Base-by-base conservation (phyloP, 768 basidiomycete genomes). In the Phlegmacium glaucopus region DNA sequence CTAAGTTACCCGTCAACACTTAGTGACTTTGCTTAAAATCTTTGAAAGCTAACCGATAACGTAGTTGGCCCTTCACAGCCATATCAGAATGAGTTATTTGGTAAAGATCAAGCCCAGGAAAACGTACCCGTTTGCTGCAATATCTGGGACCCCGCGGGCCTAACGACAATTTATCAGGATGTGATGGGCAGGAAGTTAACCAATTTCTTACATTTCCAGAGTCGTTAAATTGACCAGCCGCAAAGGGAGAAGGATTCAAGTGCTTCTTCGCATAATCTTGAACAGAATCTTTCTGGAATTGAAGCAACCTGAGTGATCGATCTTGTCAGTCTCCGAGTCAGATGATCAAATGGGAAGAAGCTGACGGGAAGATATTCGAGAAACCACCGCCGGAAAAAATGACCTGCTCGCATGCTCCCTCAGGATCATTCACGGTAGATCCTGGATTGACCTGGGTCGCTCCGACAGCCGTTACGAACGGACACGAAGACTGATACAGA, bases 321-420 rank as follows among this genome's bases (percentile, higher is more conserved):
- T n/a, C 8, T 22, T 11, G 35, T 10, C n/a, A n/a, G n/a, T n/a
- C n/a, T n/a, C n/a, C n/a, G n/a, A n/a, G n/a, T n/a, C n/a, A n/a
- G n/a, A n/a, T n/a, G n/a, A n/a, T n/a, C n/a, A n/a, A n/a, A n/a
- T 13, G 36, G 29, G 15, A 30, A 5, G 6, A 18, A 26, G 54
- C 61, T 39, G 10, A 70, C 70, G 67, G 59, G 61, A 70, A 72
- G 16, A 71, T 70, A 39, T 71, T 71, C 1, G 68, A 76, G 55
- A 80, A 80, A 44, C 79, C 79, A 32, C 79, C 79, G 18, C 78
- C 68, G 5, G 76, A 75, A 49, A 69, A 70, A 27, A 78, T 78
- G 12, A 69, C 64, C 46, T 66, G 53, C 49, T 73, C 65, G 50
- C 76, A 79, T 0, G 77, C 77, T 15, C 58, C 59, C 57, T 79